Conservation (phyloP, 805 yeast species). For the Maudiozyma pseudohumilis region DNA sequence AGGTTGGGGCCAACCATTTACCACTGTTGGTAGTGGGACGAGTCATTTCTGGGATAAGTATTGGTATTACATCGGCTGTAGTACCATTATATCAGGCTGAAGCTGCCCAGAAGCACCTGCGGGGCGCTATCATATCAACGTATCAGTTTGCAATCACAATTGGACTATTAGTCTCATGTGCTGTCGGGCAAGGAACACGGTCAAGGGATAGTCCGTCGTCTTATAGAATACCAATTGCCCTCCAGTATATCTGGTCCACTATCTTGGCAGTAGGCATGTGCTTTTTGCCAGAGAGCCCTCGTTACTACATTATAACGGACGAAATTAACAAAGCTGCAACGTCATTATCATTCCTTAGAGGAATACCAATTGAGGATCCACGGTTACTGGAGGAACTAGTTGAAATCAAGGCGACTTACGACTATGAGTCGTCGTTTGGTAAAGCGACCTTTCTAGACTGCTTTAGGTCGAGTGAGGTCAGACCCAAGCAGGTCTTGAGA, state of each 20-base stretch:
- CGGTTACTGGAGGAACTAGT: conserved; percentile 59
- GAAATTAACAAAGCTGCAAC: conserved; percentile 58
- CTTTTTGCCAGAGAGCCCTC: conserved; percentile 79
- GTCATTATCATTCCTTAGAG: conserved; percentile 53
- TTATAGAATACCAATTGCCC: conserved; percentile 63
- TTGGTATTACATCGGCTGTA: conserved; percentile 69
- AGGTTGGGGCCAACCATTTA: conserved; percentile 44
- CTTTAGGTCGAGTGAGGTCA: conserved; percentile 44
- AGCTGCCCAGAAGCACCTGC: conserved; percentile 67
- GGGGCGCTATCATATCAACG: conserved; percentile 74
- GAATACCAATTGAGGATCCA: conserved; percentile 56
- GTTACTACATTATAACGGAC: conserved; percentile 69
- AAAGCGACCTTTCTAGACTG: conserved; percentile 43
- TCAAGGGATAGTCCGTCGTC: conserved; percentile 44
- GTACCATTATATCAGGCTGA: conserved; percentile 84
- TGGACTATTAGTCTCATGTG: conserved; percentile 70
- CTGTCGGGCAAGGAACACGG: conserved; percentile 69
- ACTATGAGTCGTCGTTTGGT: conserved; percentile 55
- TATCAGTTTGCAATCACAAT: conserved; percentile 89
- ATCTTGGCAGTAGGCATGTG: conserved; percentile 58
- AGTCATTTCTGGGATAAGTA: conserved; percentile 58
- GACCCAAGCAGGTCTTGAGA: conserved; percentile 48
- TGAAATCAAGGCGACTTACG: conserved; percentile 67
- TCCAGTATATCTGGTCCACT: conserved; percentile 66
- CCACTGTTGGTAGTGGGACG: conserved; percentile 64